Conservation (phyloP, 2,329 filamentous ascomycete species). For the Trichoderma polysporum region DNA sequence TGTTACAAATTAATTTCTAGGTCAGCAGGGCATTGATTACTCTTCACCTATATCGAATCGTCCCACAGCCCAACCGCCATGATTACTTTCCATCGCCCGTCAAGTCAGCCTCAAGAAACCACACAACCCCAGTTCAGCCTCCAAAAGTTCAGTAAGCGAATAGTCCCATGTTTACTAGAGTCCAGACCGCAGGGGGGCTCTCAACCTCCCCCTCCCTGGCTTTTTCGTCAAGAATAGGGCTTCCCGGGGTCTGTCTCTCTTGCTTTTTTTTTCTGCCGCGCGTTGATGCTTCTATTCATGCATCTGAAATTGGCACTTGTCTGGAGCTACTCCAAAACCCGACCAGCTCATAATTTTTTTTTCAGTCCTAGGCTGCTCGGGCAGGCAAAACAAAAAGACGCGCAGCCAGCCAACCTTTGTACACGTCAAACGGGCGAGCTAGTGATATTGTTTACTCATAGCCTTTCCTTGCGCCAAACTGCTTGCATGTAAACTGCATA, state of each 20-base stretch:
- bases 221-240: neutral
- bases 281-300: conserved; percentile 3
- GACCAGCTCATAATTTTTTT: neutral
- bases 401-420: neutral
- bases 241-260: too few relatives aligned
- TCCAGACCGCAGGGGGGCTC: neutral
- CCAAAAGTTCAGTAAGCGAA: neutral
- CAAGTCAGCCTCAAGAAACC: too few relatives aligned
- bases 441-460: too few relatives aligned
- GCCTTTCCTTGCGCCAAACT: too few relatives aligned
- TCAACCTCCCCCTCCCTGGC: neutral
- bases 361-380: conserved; percentile 1
- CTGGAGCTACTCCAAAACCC: neutral
- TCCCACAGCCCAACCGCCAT: too few relatives aligned
- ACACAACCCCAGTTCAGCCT: neutral
- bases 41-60: too few relatives aligned
- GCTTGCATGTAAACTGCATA: neutral
- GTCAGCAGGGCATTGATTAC: too few relatives aligned
- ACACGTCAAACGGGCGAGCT: too few relatives aligned
- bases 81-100: too few relatives aligned
- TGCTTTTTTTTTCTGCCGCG: too few relatives aligned
- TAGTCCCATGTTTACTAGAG: neutral
- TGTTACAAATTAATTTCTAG: too few relatives aligned
- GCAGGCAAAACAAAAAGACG: neutral
- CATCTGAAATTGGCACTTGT: neutral